Conservation (phyloP, 2,329 filamentous ascomycete genomes). For the Lachnellula suecica region DNA sequence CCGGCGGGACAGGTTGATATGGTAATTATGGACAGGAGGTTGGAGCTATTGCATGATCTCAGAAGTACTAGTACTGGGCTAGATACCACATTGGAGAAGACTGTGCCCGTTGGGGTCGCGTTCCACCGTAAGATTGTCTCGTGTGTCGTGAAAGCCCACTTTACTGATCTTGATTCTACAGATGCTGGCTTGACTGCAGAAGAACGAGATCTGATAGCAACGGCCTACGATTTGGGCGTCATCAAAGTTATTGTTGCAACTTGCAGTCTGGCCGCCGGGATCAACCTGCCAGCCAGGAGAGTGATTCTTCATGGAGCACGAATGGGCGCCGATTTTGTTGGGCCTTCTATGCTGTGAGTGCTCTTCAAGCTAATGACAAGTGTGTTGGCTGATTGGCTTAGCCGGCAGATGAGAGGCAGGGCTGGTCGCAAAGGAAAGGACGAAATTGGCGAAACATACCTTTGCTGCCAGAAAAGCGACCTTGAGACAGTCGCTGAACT, state of each 20-base stretch:
- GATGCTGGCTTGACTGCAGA: slow-evolving; percentile 71
- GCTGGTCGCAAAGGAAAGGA: slow-evolving; percentile 79
- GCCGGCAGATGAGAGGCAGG: slow-evolving; percentile 75
- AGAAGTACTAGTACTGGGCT: slow-evolving; percentile 65
- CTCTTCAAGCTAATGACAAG: neutral
- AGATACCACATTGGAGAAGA: slow-evolving; percentile 64
- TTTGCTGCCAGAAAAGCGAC: slow-evolving; percentile 69
- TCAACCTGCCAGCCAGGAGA: slow-evolving; percentile 71
- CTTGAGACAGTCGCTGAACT: slow-evolving; percentile 68
- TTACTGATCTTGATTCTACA: slow-evolving; percentile 3
- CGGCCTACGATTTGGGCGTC: slow-evolving; percentile 66
- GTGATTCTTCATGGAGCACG: slow-evolving; percentile 74
- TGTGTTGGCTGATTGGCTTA: slow-evolving; percentile 34
- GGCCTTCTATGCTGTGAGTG: slow-evolving; percentile 67
- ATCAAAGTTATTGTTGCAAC: slow-evolving; percentile 74
- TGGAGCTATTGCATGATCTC: slow-evolving; percentile 65
- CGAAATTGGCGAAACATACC: slow-evolving; percentile 73
- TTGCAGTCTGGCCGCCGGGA: slow-evolving; percentile 79
- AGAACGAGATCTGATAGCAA: slow-evolving; percentile 70
- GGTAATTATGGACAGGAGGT: slow-evolving; percentile 53
- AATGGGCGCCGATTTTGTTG: slow-evolving; percentile 76
- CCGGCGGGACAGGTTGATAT: slow-evolving; percentile 42
- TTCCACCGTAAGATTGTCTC: slow-evolving; percentile 64
- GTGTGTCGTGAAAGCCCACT: neutral
- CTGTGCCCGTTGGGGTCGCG: slow-evolving; percentile 65